Base-by-base conservation (phyloP, 768 basidiomycete species). In the Macrocybe gigantea region DNA sequence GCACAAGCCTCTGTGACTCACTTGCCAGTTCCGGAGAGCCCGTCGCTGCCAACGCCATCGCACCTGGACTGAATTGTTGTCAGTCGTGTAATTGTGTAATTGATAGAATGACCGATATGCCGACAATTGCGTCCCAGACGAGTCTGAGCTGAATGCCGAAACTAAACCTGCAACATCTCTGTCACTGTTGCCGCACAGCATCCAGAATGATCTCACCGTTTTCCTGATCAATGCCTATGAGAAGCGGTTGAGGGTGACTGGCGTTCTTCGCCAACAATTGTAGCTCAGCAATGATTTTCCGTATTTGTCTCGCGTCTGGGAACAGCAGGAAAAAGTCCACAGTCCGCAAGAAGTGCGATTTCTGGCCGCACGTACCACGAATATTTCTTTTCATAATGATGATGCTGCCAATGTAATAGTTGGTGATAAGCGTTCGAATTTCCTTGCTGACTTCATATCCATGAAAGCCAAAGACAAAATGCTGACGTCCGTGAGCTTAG, bases 151-250 rank as follows among this genome's bases (percentile, higher is more conserved):
- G 52, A 85, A 85, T 3, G 82, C 83, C 1, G 84, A 84, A n/a
- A 82, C 81, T 4, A 85, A 69, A 38, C 84, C 84, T 85, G 36
- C 5, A 29, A 22, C 22, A 22, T 22, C 22, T 22, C 22, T 22
- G 22, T 22, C 22, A 22, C 22, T 22, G 22, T 22, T 22, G 22
- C 22, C 22, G 22, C 22, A 22, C 22, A 22, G 22, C 4, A 22
- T 22, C 2, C 22, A 22, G 22, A 22, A 22, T 4, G 22, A 22
- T 22, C 22, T 22, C 22, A 78, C 85, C 85, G 54, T 84, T 84
- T 58, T 88, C 85, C 60, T 86, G 85, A 65, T 87, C 84, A 12
- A 76, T 85, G 1, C 85, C 84, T 38, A 86, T 78, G 56, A 86
- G 67, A 22, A 87, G 65, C 1, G 82, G 84, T 6, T 54, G 63